Evolutionary conservation across 164 flowering plant genomes (phyloP).

Genomic region (Vitis rupestris): DNA sequence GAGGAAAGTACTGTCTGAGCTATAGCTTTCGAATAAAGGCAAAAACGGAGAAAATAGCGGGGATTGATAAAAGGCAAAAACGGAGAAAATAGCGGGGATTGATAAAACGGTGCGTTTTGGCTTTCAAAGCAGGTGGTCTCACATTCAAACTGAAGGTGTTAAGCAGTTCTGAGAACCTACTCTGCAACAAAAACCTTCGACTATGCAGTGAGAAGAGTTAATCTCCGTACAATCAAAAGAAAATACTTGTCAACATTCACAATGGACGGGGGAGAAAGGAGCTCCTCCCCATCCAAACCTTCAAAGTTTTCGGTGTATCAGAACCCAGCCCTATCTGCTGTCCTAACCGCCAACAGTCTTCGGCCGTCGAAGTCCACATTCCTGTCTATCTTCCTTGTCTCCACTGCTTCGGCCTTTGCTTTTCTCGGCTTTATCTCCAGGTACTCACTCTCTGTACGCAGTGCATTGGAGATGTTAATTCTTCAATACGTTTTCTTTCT

Average conservation of each 20-base stretch:
- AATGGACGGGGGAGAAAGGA: constrained; percentile 19
- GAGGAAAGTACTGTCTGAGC: not conserved
- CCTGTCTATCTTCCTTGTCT: constrained; percentile 46
- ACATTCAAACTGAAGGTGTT: no score
- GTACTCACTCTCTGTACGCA: constrained; percentile 24
- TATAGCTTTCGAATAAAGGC: no score
- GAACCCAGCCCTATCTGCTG: constrained; percentile 77
- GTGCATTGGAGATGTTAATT: not conserved
- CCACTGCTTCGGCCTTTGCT: constrained; percentile 50
- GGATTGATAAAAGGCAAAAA: no score
- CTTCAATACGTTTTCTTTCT: not conserved
- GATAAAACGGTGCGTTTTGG: no score
- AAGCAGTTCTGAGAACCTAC: no score
- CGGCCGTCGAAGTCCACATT: constrained; percentile 55
- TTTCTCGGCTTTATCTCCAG: constrained; percentile 45
- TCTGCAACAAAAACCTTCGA: no score
- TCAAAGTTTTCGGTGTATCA: constrained; percentile 75
- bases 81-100: no score
- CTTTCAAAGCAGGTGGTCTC: no score
- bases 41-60: no score
- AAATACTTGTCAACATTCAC: no score
- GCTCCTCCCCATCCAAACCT: constrained; percentile 33
- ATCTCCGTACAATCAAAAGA: no score
- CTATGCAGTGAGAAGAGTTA: no score
- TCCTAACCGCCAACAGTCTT: constrained; percentile 71